These are phyloP conservation scores for Neocallimastix lanati DNA, from an alignment of 192 early-diverging fungal species.

Conservation along the genomic window DNA sequence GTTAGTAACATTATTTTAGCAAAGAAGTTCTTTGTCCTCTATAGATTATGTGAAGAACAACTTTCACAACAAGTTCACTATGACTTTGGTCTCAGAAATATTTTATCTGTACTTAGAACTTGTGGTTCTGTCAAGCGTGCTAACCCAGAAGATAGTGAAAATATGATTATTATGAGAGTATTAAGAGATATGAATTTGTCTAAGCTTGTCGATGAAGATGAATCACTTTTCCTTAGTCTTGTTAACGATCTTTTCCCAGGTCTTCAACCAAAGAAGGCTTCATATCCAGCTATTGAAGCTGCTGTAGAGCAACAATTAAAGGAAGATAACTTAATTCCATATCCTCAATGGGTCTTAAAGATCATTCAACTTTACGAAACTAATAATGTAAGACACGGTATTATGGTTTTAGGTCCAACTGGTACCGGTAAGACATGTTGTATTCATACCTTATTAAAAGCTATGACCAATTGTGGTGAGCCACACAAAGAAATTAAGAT, in stretches of 20 bases:
- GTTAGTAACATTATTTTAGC: slow-evolving; percentile 41
- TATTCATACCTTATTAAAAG: slow-evolving; percentile 33
- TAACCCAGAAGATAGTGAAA: slow-evolving; percentile 38
- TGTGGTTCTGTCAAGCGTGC: slow-evolving; percentile 40
- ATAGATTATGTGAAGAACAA: slow-evolving; percentile 43
- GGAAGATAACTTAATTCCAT: slow-evolving; percentile 33
- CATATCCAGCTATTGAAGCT: slow-evolving; percentile 29
- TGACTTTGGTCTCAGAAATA: slow-evolving; percentile 44
- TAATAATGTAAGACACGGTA: slow-evolving; percentile 35
- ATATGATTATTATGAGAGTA: slow-evolving; percentile 43
- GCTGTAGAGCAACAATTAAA: slow-evolving; percentile 38
- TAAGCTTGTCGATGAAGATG: slow-evolving; percentile 47
- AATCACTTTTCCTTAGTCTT: slow-evolving; percentile 32
- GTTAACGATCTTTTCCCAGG: slow-evolving; percentile 49
- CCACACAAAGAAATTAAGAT: slow-evolving; percentile 44
- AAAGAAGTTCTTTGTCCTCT: slow-evolving; percentile 48
- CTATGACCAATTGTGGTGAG: slow-evolving; percentile 41
- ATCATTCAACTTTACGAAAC: slow-evolving; percentile 48
- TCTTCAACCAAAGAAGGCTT: slow-evolving; percentile 31
- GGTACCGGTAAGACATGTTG: slow-evolving; percentile 45
- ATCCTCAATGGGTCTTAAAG: slow-evolving; percentile 46
- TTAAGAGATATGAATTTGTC: slow-evolving; percentile 48
- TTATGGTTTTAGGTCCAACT: slow-evolving; percentile 46
- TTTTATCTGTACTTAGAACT: slow-evolving; percentile 41
- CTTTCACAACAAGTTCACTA: slow-evolving; percentile 49